phyloP scores from a whole-genome alignment of 345 rosid genomes.

The Eucalyptus curtisii region DNA sequence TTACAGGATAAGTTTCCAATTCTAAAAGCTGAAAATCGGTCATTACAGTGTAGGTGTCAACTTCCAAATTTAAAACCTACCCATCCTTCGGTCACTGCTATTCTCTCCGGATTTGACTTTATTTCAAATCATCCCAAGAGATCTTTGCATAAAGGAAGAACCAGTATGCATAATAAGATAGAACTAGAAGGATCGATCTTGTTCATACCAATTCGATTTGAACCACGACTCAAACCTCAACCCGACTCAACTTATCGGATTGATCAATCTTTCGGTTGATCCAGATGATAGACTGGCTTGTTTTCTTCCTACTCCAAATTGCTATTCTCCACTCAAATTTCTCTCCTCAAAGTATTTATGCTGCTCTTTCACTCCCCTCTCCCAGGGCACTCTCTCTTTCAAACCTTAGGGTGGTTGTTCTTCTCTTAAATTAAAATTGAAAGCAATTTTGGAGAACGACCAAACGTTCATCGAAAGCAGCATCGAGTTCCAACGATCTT shows the following conservation, averaged over 20 bases:
- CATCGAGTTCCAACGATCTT: not conserved
- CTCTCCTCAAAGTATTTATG: not conserved
- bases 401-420: not conserved
- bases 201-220: not conserved
- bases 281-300: not conserved
- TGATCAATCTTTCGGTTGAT: not conserved
- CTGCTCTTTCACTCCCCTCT: not conserved
- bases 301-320: not conserved
- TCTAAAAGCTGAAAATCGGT: not conserved
- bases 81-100: not conserved
- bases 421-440: not conserved
- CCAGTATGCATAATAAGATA: not conserved
- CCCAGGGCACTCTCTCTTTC: not conserved
- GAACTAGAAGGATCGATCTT: not conserved
- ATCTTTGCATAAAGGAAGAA: not conserved
- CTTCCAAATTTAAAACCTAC: not conserved
- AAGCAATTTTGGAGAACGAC: not conserved
- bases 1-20: not conserved
- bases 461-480: not conserved
- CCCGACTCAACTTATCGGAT: not conserved
- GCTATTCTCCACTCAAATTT: not conserved
- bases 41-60: not conserved
- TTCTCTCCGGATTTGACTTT: not conserved
- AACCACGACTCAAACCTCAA: not conserved
- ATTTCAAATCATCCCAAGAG: not conserved